Conservation (phyloP, 768 basidiomycete species). For the Boletus subcaerulescens region DNA sequence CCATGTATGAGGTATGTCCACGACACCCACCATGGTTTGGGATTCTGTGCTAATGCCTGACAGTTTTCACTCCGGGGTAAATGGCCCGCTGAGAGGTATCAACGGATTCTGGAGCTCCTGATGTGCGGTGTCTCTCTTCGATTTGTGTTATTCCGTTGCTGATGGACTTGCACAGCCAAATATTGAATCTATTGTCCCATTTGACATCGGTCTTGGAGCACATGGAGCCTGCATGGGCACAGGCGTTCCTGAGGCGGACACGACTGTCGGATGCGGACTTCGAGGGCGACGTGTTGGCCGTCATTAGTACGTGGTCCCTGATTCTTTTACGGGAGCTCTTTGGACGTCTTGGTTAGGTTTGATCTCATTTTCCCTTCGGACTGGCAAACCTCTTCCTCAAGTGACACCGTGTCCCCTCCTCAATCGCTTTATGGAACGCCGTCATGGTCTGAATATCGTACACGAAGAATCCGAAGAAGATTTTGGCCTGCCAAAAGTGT, state of each 20-base stretch:
- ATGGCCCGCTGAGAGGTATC: slow-evolving; percentile 81
- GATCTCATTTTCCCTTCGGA: slow-evolving; percentile 72
- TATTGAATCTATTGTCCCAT: slow-evolving; percentile 67
- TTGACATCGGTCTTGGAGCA: slow-evolving; percentile 69
- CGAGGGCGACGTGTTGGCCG: slow-evolving; percentile 80
- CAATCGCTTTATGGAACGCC: slow-evolving; percentile 43
- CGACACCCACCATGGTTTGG: neutral
- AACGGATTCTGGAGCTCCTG: slow-evolving; percentile 64
- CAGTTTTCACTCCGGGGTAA: slow-evolving; percentile 73
- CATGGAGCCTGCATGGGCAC: slow-evolving; percentile 74
- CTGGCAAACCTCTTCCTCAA: slow-evolving; percentile 75
- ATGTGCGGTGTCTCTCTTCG: slow-evolving; percentile 42
- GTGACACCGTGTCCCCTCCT: slow-evolving; percentile 76
- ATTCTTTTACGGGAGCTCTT: neutral
- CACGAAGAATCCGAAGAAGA: slow-evolving; percentile 71
- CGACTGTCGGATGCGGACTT: slow-evolving; percentile 76
- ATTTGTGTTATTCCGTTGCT: neutral
- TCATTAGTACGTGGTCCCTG: slow-evolving; percentile 54
- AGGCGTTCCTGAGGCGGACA: slow-evolving; percentile 71
- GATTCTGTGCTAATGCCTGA: neutral
- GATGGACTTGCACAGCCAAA: slow-evolving; percentile 44
- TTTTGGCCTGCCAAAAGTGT: slow-evolving; percentile 65
- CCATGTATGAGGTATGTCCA: slow-evolving; percentile 58
- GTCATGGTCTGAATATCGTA: slow-evolving; percentile 66
- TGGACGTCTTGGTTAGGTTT: slow-evolving; percentile 45